Conservation (phyloP, 768 basidiomycete genomes). For the Auriscalpium orientale region DNA sequence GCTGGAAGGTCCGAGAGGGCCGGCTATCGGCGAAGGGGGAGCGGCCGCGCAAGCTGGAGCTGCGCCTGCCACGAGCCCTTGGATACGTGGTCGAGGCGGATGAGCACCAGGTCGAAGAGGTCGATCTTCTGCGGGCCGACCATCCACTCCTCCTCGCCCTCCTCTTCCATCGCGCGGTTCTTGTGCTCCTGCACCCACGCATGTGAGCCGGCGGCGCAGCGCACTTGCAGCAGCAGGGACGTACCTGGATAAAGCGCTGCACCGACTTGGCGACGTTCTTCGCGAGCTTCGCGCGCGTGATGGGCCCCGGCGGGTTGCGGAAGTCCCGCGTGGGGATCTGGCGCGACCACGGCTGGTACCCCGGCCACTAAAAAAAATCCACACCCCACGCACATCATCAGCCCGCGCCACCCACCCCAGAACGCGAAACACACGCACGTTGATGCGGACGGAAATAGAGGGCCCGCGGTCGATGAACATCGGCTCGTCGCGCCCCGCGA, state of each 20-base stretch:
- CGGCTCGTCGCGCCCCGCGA: constrained; percentile 50
- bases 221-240: constrained; percentile 16
- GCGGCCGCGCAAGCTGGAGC: constrained; percentile 36
- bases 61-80: constrained; percentile 82
- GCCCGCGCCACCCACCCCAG: constrained; percentile 4
- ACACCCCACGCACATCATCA: constrained; percentile 7
- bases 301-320: constrained; percentile 67
- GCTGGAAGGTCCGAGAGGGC: too few species aligned
- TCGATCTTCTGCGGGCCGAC: constrained; percentile 51
- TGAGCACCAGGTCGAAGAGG: constrained; percentile 61
- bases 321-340: constrained; percentile 83
- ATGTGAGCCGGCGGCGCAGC: not conserved
- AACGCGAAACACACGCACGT: constrained; percentile 35
- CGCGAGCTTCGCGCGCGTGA: constrained; percentile 68
- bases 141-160: constrained; percentile 52
- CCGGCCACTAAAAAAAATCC: constrained; percentile 64
- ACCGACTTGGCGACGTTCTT: constrained; percentile 77
- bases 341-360: constrained; percentile 69
- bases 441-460: constrained; percentile 71
- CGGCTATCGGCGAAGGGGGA: too few species aligned
- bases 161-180: constrained; percentile 51
- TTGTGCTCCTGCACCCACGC: constrained; percentile 36
- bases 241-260: constrained; percentile 55
- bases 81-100: constrained; percentile 77
- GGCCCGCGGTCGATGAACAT: constrained; percentile 72